A percentile compares a stretch with the other conserved stretches of the same genome.
Conservation (phyloP, 2,329 filamentous ascomycete species). For the Aphanocladium album region DNA sequence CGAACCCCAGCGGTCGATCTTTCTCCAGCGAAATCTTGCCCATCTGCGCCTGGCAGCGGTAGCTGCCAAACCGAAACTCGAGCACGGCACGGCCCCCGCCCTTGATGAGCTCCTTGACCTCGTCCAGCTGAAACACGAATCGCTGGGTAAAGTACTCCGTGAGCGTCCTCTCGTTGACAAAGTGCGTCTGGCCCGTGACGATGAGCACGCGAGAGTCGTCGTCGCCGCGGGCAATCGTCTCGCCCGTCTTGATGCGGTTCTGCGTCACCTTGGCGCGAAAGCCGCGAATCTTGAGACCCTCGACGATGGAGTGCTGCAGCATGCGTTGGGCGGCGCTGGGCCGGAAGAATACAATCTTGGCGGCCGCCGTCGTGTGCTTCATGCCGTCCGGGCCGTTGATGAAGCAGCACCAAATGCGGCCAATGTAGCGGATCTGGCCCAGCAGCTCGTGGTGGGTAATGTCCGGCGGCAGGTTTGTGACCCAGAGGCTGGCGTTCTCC, state of each 20-base stretch:
- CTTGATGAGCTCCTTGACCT: conserved; percentile 28
- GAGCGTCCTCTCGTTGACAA: conserved; percentile 41
- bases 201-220: conserved; percentile 44
- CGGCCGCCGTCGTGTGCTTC: conserved; percentile 35
- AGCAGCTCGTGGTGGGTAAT: conserved; percentile 41
- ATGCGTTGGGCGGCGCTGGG: conserved; percentile 32
- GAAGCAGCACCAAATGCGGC: conserved; percentile 46
- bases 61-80: conserved; percentile 52
- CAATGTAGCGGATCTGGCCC: conserved; percentile 36
- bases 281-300: conserved; percentile 32
- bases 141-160: conserved; percentile 35
- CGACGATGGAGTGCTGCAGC: conserved; percentile 19
- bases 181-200: conserved; percentile 38
- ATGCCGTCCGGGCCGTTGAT: conserved; percentile 44
- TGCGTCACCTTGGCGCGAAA: conserved; percentile 34
- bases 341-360: conserved; percentile 47
- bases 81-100: conserved; percentile 28
- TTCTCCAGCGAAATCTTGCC: conserved; percentile 37
- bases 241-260: conserved; percentile 44
- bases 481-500: conserved; percentile 47
- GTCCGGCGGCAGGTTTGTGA: conserved; percentile 44
- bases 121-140: conserved; percentile 45
- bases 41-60: conserved; percentile 49
- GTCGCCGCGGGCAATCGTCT: conserved; percentile 22
- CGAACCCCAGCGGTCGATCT: conserved; percentile 28